Base-by-base conservation (phyloP, 257 asterid genomes). In the Oldenlandia corymbosa region DNA sequence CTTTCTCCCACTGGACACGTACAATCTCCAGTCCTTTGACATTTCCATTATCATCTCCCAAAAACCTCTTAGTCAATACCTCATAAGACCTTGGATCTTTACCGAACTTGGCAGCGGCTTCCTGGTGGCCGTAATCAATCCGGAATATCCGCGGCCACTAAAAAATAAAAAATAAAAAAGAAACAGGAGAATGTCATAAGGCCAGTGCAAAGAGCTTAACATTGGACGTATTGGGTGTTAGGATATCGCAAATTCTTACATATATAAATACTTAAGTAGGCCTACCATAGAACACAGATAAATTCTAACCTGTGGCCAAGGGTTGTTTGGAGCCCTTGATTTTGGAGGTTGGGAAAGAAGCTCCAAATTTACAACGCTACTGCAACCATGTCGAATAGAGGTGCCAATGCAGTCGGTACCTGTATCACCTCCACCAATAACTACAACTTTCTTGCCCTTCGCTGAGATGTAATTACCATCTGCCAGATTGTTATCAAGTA, bases 361-460 rank as follows among this genome's bases (percentile, higher is more conserved):
- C 86, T 93, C 99, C 10, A 93, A 80, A 71, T 93, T 93, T 31
- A 88, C 80, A 46, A 90, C 17, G 73, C 76, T 76, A 53, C 69
- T 88, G 83, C 99, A 93, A 31, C 97, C 97, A 66, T 93, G 99
- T 62, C 99, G 80, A 52, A 93, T 85, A 36, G 97, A 87, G 42
- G 99, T 93, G 48, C 97, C 99, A 16, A 93, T 87, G 74, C 99
- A 93, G 64, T 93, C 97, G 0, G 97, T 93, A 64, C 99, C 97
- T 1, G 99, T 93, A 74, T 93, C 99, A 64, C 99, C 99, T 58
- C 99, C 99, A 79, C 99, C 99, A 67, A 93, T 93, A 53, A 93
- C 99, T 34, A 90, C 97, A 45, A 93, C 96, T 79, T 85, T 93
- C 91, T 90, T 93, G 60, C 84, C 93, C 82, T 85, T 83, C 14